Evolutionary conservation across 768 basidiomycete species (phyloP).

Genomic region (Mrakia blollopis): DNA sequence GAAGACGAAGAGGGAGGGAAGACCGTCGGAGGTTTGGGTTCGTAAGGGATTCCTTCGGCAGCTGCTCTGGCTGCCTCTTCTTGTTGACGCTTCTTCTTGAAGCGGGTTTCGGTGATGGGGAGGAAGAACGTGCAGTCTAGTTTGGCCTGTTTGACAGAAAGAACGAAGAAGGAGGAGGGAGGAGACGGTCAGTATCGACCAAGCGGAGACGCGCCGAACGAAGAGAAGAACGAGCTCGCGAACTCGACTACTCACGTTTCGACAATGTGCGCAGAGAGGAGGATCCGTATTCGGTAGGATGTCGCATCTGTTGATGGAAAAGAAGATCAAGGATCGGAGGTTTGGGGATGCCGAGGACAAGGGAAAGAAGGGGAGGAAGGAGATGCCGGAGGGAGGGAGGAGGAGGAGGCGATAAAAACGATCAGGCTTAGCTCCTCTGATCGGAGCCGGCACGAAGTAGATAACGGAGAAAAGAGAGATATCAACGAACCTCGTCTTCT

Average conservation of each 20-base stretch:
- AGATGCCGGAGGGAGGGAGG: background rate
- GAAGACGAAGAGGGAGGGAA: background rate
- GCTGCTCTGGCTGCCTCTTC: conserved; percentile 52
- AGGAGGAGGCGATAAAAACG: background rate
- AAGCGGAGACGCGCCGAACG: background rate
- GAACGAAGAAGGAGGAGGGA: background rate
- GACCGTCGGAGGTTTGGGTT: background rate
- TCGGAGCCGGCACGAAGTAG: background rate
- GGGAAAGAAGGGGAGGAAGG: background rate
- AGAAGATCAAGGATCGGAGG: background rate
- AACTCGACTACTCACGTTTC: conserved; percentile 86
- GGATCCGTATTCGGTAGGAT: conserved; percentile 65
- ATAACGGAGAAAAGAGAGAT: background rate
- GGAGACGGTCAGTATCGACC: too few species aligned
- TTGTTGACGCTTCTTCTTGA: conserved; percentile 90
- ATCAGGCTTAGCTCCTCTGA: background rate
- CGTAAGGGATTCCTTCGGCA: conserved; percentile 36
- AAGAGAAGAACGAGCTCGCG: conserved; percentile 75
- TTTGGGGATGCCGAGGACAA: background rate
- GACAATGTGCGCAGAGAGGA: conserved; percentile 59
- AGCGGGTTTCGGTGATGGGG: conserved; percentile 96
- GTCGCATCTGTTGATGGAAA: conserved; percentile 56
- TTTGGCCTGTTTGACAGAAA: conserved; percentile 2
- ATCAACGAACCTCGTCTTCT: conserved; percentile 54
- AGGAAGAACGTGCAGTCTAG: conserved; percentile 54